Conservation (phyloP, 78 protist genomes). For the Pigoraptor vietnamica region DNA sequence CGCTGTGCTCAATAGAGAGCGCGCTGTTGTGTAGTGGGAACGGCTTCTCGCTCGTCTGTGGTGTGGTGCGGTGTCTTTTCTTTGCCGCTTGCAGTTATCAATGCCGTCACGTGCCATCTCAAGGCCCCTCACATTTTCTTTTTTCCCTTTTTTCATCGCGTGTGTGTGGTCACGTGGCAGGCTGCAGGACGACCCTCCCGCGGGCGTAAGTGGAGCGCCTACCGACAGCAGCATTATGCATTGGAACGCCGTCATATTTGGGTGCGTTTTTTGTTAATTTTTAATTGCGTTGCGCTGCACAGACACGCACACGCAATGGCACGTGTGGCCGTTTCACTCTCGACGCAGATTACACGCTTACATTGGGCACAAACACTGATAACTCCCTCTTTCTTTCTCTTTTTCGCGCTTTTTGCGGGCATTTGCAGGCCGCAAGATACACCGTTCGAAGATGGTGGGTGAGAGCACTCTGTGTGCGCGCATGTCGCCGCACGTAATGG, state of each 20-base stretch:
- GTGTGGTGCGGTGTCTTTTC: not conserved
- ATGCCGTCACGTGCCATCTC: no score
- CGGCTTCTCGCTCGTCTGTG: not conserved
- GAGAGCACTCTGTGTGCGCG: not conserved
- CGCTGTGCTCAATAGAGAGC: not conserved
- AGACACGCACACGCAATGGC: no score
- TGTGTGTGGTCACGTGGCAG: not conserved
- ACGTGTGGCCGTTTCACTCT: no score
- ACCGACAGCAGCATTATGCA: slow-evolving; percentile 81
- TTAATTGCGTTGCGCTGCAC: no score
- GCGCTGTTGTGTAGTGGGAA: not conserved
- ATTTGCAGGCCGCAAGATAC: slow-evolving; percentile 94
- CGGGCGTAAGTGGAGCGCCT: slow-evolving; percentile 91
- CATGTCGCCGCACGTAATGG: no score
- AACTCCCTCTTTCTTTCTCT: no score
- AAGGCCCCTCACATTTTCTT: no score
- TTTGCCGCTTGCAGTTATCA: no score
- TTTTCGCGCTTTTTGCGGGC: no score
- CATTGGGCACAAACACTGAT: no score
- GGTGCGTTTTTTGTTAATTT: no score
- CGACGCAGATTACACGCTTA: no score
- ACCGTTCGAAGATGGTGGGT: slow-evolving; percentile 96
- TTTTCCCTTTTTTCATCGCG: not conserved
- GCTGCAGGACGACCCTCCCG: slow-evolving; percentile 85
- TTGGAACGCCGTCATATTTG: slow-evolving; percentile 99